phyloP scores from a whole-genome alignment of 2,329 filamentous ascomycete genomes.

The Neofusicoccum laricinum region DNA sequence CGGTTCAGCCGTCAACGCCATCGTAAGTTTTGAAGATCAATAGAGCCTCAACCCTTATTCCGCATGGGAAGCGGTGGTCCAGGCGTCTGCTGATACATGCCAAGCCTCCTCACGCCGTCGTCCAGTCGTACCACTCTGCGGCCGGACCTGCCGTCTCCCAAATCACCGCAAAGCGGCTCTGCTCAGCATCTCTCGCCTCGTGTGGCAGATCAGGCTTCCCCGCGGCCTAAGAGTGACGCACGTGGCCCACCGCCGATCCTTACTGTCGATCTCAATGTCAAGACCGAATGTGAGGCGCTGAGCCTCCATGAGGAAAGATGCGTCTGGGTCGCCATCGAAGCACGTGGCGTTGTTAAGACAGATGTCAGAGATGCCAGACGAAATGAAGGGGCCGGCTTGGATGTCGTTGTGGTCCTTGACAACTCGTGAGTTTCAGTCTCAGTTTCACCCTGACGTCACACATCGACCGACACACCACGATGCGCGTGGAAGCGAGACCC shows the following conservation, averaged over 20 bases:
- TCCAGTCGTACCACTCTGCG: background rate
- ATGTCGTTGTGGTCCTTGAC: slow-evolving; percentile 37
- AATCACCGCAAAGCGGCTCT: background rate
- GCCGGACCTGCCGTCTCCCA: background rate
- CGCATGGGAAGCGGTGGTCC: background rate
- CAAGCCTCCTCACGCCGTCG: slow-evolving; percentile 3
- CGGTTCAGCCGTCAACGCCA: slow-evolving; percentile 22
- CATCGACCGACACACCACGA: slow-evolving; percentile 8
- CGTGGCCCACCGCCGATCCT: slow-evolving; percentile 14
- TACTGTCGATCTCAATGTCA: slow-evolving; percentile 15
- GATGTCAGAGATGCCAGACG: slow-evolving; percentile 27
- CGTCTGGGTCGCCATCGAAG: slow-evolving; percentile 31
- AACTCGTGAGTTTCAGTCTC: slow-evolving; percentile 30
- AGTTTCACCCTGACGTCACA: slow-evolving; percentile 12
- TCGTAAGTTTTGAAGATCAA: background rate
- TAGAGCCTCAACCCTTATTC: background rate
- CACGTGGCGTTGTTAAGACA: slow-evolving; percentile 25
- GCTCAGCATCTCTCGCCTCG: background rate
- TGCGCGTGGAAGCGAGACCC: background rate
- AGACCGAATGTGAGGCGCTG: slow-evolving; percentile 9
- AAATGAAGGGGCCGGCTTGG: slow-evolving; percentile 21
- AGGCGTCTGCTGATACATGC: background rate
- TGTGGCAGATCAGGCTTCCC: slow-evolving; percentile 3
- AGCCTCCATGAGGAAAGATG: slow-evolving; percentile 20
- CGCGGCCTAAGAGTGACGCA: slow-evolving; percentile 3